Evolutionary conservation across 1,284 basidiomycete genomes (phyloP), one percentile per base, ranked within the genome.

Genomic region (Ustilago trichophora): DNA sequence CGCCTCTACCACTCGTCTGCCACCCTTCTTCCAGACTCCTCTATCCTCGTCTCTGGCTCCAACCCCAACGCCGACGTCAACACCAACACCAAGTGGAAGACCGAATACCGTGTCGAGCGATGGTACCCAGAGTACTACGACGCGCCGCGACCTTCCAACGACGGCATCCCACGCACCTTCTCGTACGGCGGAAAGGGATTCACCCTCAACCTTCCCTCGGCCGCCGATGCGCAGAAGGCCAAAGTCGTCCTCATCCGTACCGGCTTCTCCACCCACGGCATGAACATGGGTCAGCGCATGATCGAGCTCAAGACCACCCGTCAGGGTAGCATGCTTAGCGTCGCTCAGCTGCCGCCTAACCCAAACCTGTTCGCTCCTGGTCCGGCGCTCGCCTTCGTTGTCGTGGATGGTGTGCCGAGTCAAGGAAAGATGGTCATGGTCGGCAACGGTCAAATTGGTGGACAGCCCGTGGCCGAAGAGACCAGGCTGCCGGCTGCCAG

Each of bases 1-100:
- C 83, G 92, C 38, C 77, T 93, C 79, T 93, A 93, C 78, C 92
- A 93, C 66, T 84, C 72, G 54, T 79, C 77, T 3, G 76, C 94
- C 22, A 87, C 96, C 37, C 87, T 96, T 38, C 88, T 92, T 15
- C 75, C 82, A 25, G 91, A 95, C 75, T 90, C 86, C 0, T 91
- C 90, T 3, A 88, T 97, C 35, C 83, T 96, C 53, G 87, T 95
- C 60, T 91, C 91, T 47, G 93, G 93, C n/a, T 93, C 91, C 19
- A 96, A 96, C 83, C 93, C 93, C 29, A 94, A 95, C 80, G 85
- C 90, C 40, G 93, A 96, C 74, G 91, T 66, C 10, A 48, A 52
- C 11, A 47, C 70, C 19, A 59, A 38, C 37, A 48, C 46, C 48
- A 56, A 59, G 52, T 60, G 63, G 31, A 89, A 91, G 7, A 95